Percentiles rank a stretch among this genome's conserved stretches.
phyloP scores from a whole-genome alignment of 2,329 filamentous ascomycete species.

The Penicillium olsonii region DNA sequence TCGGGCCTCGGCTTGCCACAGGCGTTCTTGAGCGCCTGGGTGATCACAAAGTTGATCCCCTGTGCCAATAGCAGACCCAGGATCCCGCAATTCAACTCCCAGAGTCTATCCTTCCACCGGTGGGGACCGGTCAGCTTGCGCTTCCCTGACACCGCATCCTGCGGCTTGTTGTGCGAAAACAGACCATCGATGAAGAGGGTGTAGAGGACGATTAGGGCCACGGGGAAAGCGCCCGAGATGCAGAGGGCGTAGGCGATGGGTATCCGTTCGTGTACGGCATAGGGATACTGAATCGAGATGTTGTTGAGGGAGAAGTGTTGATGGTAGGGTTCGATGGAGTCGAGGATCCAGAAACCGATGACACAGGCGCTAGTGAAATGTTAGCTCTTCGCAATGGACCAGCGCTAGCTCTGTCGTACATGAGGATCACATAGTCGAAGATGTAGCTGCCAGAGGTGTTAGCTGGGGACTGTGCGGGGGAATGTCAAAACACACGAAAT shows the following conservation, averaged over 20 bases:
- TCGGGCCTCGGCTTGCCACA: constrained; percentile 62
- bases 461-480: constrained; percentile 7
- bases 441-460: constrained; percentile 49
- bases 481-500: constrained; percentile 49
- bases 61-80: constrained; percentile 58
- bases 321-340: constrained; percentile 57
- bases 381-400: constrained; percentile 10
- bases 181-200: constrained; percentile 60
- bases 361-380: constrained; percentile 50
- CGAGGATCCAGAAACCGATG: constrained; percentile 54
- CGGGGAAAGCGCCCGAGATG: constrained; percentile 52
- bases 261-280: constrained; percentile 57
- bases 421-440: constrained; percentile 60
- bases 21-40: constrained; percentile 59
- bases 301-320: constrained; percentile 60
- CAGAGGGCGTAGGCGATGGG: constrained; percentile 52
- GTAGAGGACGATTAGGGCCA: constrained; percentile 56
- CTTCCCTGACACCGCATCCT: constrained; percentile 35
- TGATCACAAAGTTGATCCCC: constrained; percentile 59
- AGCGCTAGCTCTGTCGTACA: constrained; percentile 41
- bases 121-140: constrained; percentile 49
- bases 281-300: constrained; percentile 60
- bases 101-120: constrained; percentile 58
- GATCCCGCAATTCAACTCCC: constrained; percentile 63
- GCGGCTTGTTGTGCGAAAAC: constrained; percentile 54